Conservation (phyloP, 305 asterid species). For the Fraxinus greggii region DNA sequence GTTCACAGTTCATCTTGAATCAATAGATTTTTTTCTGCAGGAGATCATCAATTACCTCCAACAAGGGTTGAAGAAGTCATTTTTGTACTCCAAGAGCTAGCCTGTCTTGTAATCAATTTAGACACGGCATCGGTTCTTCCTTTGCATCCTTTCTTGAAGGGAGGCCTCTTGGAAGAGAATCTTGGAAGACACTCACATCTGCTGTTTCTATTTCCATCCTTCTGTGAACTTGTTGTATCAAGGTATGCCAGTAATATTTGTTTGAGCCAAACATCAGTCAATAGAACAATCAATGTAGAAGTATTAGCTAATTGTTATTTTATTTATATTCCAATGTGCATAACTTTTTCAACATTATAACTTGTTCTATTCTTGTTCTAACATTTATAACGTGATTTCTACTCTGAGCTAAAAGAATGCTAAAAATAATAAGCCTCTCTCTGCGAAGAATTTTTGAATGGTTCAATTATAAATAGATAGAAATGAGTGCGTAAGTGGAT, state of each 20-base stretch:
- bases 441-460: background rate
- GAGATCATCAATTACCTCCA: constrained; percentile 70
- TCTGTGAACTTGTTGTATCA: constrained; percentile 88
- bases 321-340: constrained; percentile 1
- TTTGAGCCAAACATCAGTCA: background rate
- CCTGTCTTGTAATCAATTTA: constrained; percentile 66
- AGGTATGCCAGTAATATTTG: constrained; percentile 50
- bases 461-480: background rate
- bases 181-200: constrained; percentile 63
- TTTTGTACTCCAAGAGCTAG: constrained; percentile 84
- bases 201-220: constrained; percentile 79
- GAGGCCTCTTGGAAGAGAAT: constrained; percentile 41
- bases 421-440: background rate
- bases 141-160: constrained; percentile 58
- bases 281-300: background rate
- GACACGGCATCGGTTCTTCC: constrained; percentile 76
- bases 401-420: background rate
- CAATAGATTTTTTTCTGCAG: constrained; percentile 37
- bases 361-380: constrained; percentile 8
- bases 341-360: constrained; percentile 13
- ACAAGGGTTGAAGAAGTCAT: constrained; percentile 83
- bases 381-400: background rate
- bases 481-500: background rate
- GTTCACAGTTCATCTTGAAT: constrained; percentile 16
- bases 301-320: background rate